Conservation (phyloP, 371 early-diverging fungal genomes). For the Mucor racemosus region DNA sequence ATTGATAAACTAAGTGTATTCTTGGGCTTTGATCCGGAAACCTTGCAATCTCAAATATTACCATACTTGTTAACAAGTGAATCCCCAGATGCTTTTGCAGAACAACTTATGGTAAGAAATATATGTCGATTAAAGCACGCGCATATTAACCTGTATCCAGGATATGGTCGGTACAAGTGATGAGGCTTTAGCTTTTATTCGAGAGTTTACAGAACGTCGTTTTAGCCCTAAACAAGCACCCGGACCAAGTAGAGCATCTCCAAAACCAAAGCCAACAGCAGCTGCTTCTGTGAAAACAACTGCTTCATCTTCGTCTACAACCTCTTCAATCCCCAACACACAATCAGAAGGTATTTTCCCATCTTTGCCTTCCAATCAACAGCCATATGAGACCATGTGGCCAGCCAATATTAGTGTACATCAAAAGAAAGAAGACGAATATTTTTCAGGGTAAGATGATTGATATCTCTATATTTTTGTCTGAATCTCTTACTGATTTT, state of each 20-base stretch:
- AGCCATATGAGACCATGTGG: slow-evolving; percentile 33
- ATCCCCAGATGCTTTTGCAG: slow-evolving; percentile 38
- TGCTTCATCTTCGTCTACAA: not conserved
- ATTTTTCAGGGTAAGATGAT: slow-evolving; percentile 41
- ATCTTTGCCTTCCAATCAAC: slow-evolving; percentile 33
- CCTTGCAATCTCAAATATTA: slow-evolving; percentile 42
- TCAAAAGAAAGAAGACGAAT: slow-evolving; percentile 53
- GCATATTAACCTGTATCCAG: slow-evolving; percentile 9
- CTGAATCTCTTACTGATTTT: not conserved
- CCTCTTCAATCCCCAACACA: slow-evolving; percentile 12
- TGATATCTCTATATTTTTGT: not conserved
- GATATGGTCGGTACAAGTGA: slow-evolving; percentile 43
- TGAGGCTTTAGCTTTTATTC: slow-evolving; percentile 37
- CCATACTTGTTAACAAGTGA: slow-evolving; percentile 44
- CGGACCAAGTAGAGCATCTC: not conserved
- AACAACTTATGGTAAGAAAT: slow-evolving; percentile 46
- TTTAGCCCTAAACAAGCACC: slow-evolving; percentile 21
- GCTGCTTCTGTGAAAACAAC: not conserved
- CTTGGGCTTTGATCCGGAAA: slow-evolving; percentile 54
- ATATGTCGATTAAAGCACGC: not conserved
- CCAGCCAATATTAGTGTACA: slow-evolving; percentile 53
- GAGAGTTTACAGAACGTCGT: slow-evolving; percentile 41
- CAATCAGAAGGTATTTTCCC: slow-evolving; percentile 23
- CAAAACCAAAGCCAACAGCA: slow-evolving; percentile 3
- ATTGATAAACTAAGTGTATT: slow-evolving; percentile 46